These are phyloP conservation scores for Panaeolus papilionaceus DNA, from an alignment of 768 basidiomycete genomes.

Conservation along the genomic window DNA sequence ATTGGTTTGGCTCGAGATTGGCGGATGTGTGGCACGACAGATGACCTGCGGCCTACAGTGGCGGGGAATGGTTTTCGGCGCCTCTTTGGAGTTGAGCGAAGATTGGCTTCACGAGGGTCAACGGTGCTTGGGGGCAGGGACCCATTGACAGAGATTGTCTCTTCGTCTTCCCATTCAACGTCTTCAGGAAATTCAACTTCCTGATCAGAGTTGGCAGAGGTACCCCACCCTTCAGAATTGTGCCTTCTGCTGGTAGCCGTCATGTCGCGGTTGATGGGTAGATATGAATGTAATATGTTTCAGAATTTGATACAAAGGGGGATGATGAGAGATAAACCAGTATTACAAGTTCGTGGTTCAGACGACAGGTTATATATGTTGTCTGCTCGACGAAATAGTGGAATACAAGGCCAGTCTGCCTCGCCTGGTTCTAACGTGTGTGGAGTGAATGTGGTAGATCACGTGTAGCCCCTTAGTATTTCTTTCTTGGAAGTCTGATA, in stretches of 20 bases:
- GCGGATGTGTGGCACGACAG: neutral
- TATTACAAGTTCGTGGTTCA: neutral
- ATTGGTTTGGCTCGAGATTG: neutral
- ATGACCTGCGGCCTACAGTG: neutral
- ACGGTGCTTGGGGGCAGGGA: neutral
- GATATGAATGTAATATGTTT: too few relatives aligned
- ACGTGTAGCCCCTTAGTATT: too few relatives aligned
- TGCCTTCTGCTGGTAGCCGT: neutral
- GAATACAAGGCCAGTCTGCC: neutral
- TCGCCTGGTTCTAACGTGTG: neutral
- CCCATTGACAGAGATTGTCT: neutral
- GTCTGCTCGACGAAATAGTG: neutral
- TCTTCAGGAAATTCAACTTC: slow-evolving; percentile 4
- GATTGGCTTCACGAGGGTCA: neutral
- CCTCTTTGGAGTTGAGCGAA: neutral
- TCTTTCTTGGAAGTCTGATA: too few relatives aligned
- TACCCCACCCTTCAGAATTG: neutral
- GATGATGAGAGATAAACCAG: neutral
- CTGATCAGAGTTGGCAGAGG: slow-evolving; percentile 1
- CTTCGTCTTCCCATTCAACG: slow-evolving; percentile 2
- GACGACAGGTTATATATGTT: neutral
- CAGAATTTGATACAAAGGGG: neutral
- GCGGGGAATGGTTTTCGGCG: neutral
- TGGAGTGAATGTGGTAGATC: neutral
- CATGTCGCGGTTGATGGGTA: neutral